Conservation (phyloP, 75 land plant genomes). For the Ceratopteris richardii region DNA sequence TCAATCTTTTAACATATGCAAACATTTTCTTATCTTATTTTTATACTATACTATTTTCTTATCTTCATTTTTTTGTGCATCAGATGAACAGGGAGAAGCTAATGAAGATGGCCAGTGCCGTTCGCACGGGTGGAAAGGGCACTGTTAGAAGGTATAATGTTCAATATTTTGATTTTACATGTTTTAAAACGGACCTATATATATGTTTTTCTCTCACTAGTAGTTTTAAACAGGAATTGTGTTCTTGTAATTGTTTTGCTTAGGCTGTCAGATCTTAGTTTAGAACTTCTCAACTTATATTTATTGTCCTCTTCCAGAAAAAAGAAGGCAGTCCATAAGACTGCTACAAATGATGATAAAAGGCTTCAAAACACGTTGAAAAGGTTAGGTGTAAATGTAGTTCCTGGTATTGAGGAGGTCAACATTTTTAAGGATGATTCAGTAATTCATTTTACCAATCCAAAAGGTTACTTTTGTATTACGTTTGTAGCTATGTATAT, state of each 20-base stretch:
- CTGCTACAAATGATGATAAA: slow-evolving; percentile 82
- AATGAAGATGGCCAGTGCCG: slow-evolving; percentile 83
- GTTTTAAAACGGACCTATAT: background rate
- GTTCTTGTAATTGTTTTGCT: too few species aligned
- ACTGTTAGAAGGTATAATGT: slow-evolving; percentile 67
- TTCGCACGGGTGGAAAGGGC: slow-evolving; percentile 79
- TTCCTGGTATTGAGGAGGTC: too few species aligned
- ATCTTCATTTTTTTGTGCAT: background rate
- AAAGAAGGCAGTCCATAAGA: slow-evolving; percentile 88
- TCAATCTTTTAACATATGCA: background rate
- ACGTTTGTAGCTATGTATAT: background rate
- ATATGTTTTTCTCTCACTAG: background rate
- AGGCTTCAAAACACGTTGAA: slow-evolving; percentile 78
- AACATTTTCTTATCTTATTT: background rate
- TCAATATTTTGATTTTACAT: slow-evolving; percentile 5
- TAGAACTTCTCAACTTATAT: too few species aligned
- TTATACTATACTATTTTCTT: background rate
- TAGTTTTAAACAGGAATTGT: background rate
- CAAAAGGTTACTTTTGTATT: slow-evolving; percentile 41
- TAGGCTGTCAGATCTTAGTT: too few species aligned
- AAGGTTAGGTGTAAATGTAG: too few species aligned
- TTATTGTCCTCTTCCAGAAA: too few species aligned
- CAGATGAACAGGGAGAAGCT: slow-evolving; percentile 79
- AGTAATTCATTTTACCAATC: slow-evolving; percentile 68
- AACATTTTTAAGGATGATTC: slow-evolving; percentile 86